Base-by-base conservation (phyloP, 352 stramenopile genomes). In the Phytopythium delawarense region DNA sequence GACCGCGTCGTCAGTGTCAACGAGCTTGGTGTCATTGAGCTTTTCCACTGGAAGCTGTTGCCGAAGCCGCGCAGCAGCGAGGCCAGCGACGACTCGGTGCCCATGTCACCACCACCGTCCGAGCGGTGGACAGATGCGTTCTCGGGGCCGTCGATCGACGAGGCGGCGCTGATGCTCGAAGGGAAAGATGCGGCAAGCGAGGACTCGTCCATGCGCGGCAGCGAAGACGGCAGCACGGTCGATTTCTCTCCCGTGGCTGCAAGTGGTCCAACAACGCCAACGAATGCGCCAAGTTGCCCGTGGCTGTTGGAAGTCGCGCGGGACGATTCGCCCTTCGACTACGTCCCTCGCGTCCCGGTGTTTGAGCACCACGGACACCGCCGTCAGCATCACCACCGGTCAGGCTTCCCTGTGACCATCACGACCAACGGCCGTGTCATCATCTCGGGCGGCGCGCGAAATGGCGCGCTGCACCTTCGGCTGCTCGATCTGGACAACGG, bases 1-100 rank as follows among this genome's bases (percentile, higher is more conserved):
- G 87, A 94, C 57, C 83, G 84, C 12, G 71, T 96, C 20, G 59
- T 96, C 23, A 91, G 78, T 23, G 74, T 96, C 28, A 95, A 94
- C 59, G 84, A 93, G 25, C 69, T 94, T 5, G 87, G 87, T 2
- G 86, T 94, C 20, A 79, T 96, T n/a, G 87, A 96, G 57, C 52
- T 94, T 5, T 89, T 91, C 72, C 80, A 91, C 59, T 96, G 87
- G 85, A 94, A 88, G 45, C 62, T 96, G 5, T 18, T 81, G 16
- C 74, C 85, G 2, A 91, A 91, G 57, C 74, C 78, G 45, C 39
- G 23, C 2, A 39, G 28, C 8, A 52, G 25, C 40, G 55, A 50
- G 13, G 25, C 18, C 7, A 34, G 39, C 18, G 55, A 61, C 25
- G 55, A 52, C n/a, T 21, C 16, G 15, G 42, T 37, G 23, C 39